These are phyloP conservation scores for Trichoderma lentiforme DNA, from an alignment of 2,329 filamentous ascomycete genomes.

Conservation along the genomic window DNA sequence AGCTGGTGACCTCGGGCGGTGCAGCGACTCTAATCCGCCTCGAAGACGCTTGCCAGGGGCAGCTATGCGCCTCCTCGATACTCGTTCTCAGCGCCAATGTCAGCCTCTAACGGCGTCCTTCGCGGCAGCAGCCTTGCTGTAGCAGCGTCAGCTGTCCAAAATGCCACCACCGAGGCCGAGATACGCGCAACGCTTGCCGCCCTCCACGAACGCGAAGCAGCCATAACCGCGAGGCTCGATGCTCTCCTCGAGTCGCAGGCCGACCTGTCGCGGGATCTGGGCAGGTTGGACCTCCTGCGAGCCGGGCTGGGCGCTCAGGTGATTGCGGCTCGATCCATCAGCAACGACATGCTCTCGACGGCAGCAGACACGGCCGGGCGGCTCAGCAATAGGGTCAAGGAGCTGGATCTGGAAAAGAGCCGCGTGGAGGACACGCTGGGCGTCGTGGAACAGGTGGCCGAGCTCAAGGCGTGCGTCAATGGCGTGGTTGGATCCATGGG, in stretches of 20 bases:
- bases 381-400: constrained; percentile 81
- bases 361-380: constrained; percentile 82
- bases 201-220: constrained; percentile 72
- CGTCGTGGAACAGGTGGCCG: constrained; percentile 92
- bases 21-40: constrained; percentile 5
- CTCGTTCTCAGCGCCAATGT: constrained; percentile 44
- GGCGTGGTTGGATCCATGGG: constrained; percentile 96
- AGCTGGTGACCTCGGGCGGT: not conserved
- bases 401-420: constrained; percentile 85
- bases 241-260: constrained; percentile 77
- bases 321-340: constrained; percentile 76
- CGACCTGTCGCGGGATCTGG: constrained; percentile 81
- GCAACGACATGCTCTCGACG: constrained; percentile 84
- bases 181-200: constrained; percentile 73
- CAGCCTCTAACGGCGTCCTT: constrained; percentile 45
- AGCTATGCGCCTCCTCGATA: constrained; percentile 43
- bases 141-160: constrained; percentile 50
- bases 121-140: constrained; percentile 31
- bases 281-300: constrained; percentile 82
- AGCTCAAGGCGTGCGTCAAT: constrained; percentile 93
- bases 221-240: constrained; percentile 71
- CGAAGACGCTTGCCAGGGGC: constrained; percentile 26
- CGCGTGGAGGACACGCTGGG: constrained; percentile 85
- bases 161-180: constrained; percentile 71
- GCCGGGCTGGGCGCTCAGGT: constrained; percentile 85